Percentiles rank a stretch among this genome's conserved stretches.
These are phyloP conservation scores for Leccinum broughii DNA, from an alignment of 768 basidiomycete genomes.

Conservation along the genomic window DNA sequence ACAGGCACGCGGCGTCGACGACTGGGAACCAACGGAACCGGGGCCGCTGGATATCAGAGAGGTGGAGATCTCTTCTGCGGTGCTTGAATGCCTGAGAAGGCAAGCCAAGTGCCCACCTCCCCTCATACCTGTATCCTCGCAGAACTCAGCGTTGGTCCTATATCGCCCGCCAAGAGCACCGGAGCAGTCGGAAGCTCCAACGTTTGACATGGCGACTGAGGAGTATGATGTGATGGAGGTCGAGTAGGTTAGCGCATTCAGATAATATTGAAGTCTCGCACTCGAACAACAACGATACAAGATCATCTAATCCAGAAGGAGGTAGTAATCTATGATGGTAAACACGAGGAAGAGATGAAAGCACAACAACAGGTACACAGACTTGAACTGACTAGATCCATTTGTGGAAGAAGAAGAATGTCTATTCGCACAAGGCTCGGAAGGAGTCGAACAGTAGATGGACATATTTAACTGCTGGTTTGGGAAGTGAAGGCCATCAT, in stretches of 20 bases:
- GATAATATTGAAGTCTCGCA: slow-evolving; percentile 7
- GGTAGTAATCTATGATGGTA: slow-evolving; percentile 28
- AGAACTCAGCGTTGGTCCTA: slow-evolving; percentile 48
- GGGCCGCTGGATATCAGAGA: slow-evolving; percentile 23
- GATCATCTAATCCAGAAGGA: slow-evolving; percentile 27
- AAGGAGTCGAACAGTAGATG: not conserved
- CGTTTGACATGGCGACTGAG: not conserved
- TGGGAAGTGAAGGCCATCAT: slow-evolving; percentile 50
- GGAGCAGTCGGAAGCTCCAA: not conserved
- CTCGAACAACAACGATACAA: slow-evolving; percentile 21
- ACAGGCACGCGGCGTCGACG: not conserved
- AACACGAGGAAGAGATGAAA: slow-evolving; percentile 17
- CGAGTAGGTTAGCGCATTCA: slow-evolving; percentile 31
- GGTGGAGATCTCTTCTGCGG: slow-evolving; percentile 43
- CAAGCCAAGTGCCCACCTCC: slow-evolving; percentile 25
- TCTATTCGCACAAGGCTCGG: slow-evolving; percentile 6
- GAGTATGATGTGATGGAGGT: slow-evolving; percentile 56
- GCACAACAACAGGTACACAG: slow-evolving; percentile 24
- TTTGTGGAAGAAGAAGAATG: not conserved
- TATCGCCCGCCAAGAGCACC: slow-evolving; percentile 43
- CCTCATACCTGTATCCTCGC: slow-evolving; percentile 20
- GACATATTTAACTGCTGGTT: slow-evolving; percentile 25
- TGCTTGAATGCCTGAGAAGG: slow-evolving; percentile 47
- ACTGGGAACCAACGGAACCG: slow-evolving; percentile 28
- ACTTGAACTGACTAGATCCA: slow-evolving; percentile 16